These are phyloP conservation scores for Setomelanomma holmii DNA, from an alignment of 2,329 filamentous ascomycete species.

Conservation along the genomic window DNA sequence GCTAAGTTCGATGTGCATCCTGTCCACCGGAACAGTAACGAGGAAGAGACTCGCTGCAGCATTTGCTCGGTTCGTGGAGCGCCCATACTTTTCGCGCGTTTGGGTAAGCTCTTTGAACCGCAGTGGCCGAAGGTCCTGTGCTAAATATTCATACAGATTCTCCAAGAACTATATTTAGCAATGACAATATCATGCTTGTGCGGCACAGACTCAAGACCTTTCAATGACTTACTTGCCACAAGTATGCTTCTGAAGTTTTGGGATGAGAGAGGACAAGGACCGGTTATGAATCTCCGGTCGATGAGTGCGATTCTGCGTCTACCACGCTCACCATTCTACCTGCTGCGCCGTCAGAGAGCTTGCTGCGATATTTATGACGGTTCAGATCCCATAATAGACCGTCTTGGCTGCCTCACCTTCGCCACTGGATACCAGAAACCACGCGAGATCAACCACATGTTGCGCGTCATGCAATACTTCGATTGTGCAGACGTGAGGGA, in stretches of 20 bases:
- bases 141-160: not conserved
- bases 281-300: too few relatives aligned
- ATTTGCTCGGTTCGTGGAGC: not conserved
- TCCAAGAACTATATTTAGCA: constrained; percentile 2
- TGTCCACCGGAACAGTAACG: not conserved
- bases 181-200: not conserved
- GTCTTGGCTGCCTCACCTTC: not conserved
- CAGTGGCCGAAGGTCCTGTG: not conserved
- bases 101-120: not conserved
- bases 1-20: not conserved
- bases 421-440: not conserved
- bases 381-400: not conserved
- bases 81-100: constrained; percentile 2
- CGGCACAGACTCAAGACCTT: not conserved
- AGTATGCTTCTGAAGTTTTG: not conserved
- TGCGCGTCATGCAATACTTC: not conserved
- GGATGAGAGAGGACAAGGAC: too few relatives aligned
- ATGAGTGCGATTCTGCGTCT: too few relatives aligned
- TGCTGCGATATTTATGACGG: not conserved
- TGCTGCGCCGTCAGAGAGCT: not conserved
- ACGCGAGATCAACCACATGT: not conserved
- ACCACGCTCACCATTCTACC: too few relatives aligned
- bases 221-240: not conserved
- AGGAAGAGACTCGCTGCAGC: not conserved
- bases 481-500: not conserved